Conservation (phyloP, 768 basidiomycete genomes). For the Lactifluus rugatus region DNA sequence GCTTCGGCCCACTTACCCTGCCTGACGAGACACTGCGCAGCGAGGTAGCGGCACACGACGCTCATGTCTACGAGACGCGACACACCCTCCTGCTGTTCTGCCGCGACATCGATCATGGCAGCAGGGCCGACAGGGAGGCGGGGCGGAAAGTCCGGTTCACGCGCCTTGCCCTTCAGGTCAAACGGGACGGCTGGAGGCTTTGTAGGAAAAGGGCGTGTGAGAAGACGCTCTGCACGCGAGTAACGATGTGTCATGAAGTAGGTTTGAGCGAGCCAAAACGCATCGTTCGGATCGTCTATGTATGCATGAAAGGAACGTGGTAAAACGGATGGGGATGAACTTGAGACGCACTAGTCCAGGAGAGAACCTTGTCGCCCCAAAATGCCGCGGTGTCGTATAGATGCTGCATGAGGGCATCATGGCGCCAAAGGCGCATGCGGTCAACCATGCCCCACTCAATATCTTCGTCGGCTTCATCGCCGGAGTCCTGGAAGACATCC, state of each 20-base stretch:
- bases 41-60: constrained; percentile 91
- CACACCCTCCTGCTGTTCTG: constrained; percentile 52
- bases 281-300: constrained; percentile 90
- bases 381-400: constrained; percentile 94
- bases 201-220: constrained; percentile 77
- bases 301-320: background rate
- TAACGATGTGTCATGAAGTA: constrained; percentile 96
- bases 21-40: constrained; percentile 88
- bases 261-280: constrained; percentile 97
- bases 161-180: constrained; percentile 49
- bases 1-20: constrained; percentile 92
- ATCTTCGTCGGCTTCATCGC: constrained; percentile 45
- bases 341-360: constrained; percentile 72
- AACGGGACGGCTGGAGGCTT: constrained; percentile 33
- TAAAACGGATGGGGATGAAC: background rate
- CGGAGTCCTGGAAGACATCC: constrained; percentile 66
- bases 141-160: constrained; percentile 27
- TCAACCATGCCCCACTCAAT: constrained; percentile 84
- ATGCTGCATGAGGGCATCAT: constrained; percentile 98
- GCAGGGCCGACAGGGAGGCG: constrained; percentile 64
- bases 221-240: constrained; percentile 82
- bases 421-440: constrained; percentile 92
- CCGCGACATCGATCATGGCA: constrained; percentile 60
- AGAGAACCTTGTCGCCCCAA: constrained; percentile 97
- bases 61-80: constrained; percentile 88